Evolutionary conservation across 2,329 filamentous ascomycete species (phyloP).

Genomic region (Moelleriella libera): DNA sequence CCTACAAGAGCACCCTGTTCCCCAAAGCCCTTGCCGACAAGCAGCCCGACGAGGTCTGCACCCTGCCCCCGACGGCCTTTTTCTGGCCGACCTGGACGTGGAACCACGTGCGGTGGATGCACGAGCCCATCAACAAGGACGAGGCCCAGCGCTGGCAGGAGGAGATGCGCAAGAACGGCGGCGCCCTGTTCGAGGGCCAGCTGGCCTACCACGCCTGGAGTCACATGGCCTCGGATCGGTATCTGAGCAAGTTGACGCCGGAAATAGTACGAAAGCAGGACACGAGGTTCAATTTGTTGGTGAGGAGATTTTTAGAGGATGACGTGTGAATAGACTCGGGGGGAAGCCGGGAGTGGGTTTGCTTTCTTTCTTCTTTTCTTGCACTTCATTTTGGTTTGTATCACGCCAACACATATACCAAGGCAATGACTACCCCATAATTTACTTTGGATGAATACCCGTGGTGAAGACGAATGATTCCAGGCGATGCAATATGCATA

Average conservation of each 20-base stretch:
- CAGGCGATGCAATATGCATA: no score
- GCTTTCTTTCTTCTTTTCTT: background rate
- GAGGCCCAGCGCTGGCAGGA: slow-evolving; percentile 3
- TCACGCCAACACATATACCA: background rate
- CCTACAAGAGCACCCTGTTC: slow-evolving; percentile 3
- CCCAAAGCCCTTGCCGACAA: slow-evolving; percentile 2
- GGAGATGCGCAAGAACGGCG: slow-evolving; percentile 4
- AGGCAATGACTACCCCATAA: no score
- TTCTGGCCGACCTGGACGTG: slow-evolving; percentile 8
- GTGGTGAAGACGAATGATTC: no score
- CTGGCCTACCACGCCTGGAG: slow-evolving; percentile 8
- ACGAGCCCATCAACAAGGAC: slow-evolving; percentile 2
- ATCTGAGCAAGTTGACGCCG: slow-evolving; percentile 3
- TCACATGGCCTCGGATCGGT: slow-evolving; percentile 2
- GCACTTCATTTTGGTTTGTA: background rate
- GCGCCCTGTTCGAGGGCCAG: slow-evolving; percentile 6
- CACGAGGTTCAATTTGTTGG: slow-evolving; percentile 7
- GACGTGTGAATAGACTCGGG: slow-evolving; percentile 2
- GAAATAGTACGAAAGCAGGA: slow-evolving; percentile 3
- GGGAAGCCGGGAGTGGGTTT: no score
- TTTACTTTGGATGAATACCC: no score
- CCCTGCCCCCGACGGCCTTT: slow-evolving; percentile 6
- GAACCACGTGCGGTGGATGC: slow-evolving; percentile 7
- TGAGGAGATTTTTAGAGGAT: slow-evolving; percentile 7
- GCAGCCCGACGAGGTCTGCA: slow-evolving; percentile 4